Evolutionary conservation across 306 rosid genomes (phyloP).

Genomic region (Quercus engelmannii): DNA sequence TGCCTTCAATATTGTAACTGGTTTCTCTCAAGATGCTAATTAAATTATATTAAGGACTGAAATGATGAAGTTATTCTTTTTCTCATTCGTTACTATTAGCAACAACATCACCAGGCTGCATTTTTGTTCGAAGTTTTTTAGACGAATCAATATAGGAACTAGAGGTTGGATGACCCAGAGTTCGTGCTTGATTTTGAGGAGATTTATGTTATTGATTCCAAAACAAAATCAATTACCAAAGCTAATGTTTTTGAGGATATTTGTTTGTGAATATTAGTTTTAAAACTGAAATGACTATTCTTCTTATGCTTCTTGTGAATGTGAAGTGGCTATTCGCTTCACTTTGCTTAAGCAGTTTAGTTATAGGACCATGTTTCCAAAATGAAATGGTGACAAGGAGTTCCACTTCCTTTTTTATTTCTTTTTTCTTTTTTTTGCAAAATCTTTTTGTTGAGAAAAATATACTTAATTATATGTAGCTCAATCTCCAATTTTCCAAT

Average conservation of each 20-base stretch:
- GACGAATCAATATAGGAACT: conserved; percentile 85
- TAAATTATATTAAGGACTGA: background rate
- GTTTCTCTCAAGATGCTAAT: background rate
- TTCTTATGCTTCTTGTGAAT: conserved; percentile 11
- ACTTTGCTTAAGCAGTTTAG: background rate
- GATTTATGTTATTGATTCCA: no score
- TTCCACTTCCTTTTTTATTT: no score
- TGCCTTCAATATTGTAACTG: no score
- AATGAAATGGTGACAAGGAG: background rate
- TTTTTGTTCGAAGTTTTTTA: conserved; percentile 54
- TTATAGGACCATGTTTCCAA: background rate
- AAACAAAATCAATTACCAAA: no score
- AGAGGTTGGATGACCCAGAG: no score
- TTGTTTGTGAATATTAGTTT: no score
- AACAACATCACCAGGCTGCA: conserved; percentile 4
- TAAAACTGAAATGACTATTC: background rate
- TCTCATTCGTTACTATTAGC: background rate
- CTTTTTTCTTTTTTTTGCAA: no score
- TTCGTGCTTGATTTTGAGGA: no score
- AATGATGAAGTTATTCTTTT: background rate
- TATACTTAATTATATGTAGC: background rate
- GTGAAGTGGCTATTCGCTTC: conserved; percentile 1
- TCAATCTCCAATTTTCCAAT: no score
- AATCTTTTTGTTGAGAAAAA: no score
- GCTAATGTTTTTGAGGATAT: no score